Percentiles rank a stretch among this genome's conserved stretches.
Evolutionary conservation across 768 basidiomycete species (phyloP).

Genomic region (Chalciporus chontae): DNA sequence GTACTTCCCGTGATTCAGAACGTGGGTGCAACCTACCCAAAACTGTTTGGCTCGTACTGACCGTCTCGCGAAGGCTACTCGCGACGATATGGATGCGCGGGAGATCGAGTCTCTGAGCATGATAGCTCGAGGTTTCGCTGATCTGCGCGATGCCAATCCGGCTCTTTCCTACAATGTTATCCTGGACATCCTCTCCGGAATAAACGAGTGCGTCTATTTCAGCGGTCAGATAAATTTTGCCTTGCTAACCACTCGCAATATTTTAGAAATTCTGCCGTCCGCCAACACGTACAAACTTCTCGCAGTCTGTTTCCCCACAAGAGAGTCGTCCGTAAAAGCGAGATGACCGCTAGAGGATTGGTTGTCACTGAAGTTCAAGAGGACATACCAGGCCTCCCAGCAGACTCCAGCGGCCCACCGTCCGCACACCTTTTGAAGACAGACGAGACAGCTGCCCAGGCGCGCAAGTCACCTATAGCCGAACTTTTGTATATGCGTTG

Average conservation of each 20-base stretch:
- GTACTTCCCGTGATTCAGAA: conserved; percentile 75
- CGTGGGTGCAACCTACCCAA: conserved; percentile 40
- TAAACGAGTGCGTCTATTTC: conserved; percentile 73
- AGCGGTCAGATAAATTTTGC: background rate
- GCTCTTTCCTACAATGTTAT: conserved; percentile 84
- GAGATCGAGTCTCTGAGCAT: conserved; percentile 88
- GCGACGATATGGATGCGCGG: conserved; percentile 82
- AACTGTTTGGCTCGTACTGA: background rate
- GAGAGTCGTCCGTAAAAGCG: conserved; percentile 72
- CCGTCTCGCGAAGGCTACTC: conserved; percentile 48
- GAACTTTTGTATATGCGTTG: conserved; percentile 97
- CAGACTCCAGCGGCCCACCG: conserved; percentile 30
- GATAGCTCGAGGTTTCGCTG: conserved; percentile 85
- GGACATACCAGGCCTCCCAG: conserved; percentile 53
- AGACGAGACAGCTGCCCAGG: conserved; percentile 39
- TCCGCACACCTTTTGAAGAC: conserved; percentile 30
- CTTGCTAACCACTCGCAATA: conserved; percentile 4
- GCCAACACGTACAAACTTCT: conserved; percentile 80
- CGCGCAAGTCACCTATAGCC: conserved; percentile 83
- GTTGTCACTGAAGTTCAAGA: conserved; percentile 82
- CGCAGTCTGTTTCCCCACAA: conserved; percentile 78
- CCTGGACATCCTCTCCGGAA: conserved; percentile 83
- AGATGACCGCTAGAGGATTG: conserved; percentile 81
- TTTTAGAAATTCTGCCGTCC: conserved; percentile 69
- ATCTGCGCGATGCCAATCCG: conserved; percentile 79